phyloP scores from a whole-genome alignment of 176 grass and related monocot genomes.

The Cenchrus americanus region DNA sequence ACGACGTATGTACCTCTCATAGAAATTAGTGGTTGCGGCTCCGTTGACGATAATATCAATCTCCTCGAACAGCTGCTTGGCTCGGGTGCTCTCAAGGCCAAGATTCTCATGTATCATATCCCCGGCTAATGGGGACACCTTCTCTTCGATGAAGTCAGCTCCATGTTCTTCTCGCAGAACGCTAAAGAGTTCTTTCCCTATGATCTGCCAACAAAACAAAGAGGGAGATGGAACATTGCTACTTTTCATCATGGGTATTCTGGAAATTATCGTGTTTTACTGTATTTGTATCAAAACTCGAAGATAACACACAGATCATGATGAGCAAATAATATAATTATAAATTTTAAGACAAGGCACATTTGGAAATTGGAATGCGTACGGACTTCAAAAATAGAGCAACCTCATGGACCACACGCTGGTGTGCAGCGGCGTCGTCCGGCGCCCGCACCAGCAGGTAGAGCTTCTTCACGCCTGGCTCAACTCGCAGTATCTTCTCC shows the following conservation, averaged over 20 bases:
- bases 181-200: conserved; percentile 34
- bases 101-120: conserved; percentile 17
- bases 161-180: not conserved
- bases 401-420: not conserved
- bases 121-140: conserved; percentile 1
- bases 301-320: too few relatives aligned
- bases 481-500: conserved; percentile 37
- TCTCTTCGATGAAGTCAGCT: conserved; percentile 18
- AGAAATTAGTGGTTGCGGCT: conserved; percentile 62
- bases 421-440: not conserved
- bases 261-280: too few relatives aligned
- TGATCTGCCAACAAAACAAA: not conserved
- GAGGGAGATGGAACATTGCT: too few relatives aligned
- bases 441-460: conserved; percentile 32
- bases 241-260: too few relatives aligned
- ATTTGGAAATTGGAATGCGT: too few relatives aligned
- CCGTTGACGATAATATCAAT: conserved; percentile 53
- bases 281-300: too few relatives aligned
- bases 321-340: too few relatives aligned
- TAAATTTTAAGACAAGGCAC: too few relatives aligned
- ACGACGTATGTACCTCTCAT: conserved; percentile 44
- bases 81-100: conserved; percentile 40
- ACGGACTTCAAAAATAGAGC: not conserved
- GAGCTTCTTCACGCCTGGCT: conserved; percentile 20
- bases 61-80: conserved; percentile 41